These are phyloP conservation scores for Claviceps cyperi DNA, from an alignment of 2,329 filamentous ascomycete genomes.

Conservation along the genomic window DNA sequence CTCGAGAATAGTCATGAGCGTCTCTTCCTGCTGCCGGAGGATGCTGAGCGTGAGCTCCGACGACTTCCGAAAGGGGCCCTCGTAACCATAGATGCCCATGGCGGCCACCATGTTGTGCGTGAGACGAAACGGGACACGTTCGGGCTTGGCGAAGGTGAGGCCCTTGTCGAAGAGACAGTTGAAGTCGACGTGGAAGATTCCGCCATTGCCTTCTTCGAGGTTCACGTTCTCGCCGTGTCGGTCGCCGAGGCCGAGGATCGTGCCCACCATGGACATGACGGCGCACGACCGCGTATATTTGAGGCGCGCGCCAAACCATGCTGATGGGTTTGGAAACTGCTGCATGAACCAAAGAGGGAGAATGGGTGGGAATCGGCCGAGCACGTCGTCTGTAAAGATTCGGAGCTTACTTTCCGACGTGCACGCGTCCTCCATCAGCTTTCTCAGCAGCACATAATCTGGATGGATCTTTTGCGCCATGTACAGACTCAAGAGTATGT, in stretches of 20 bases:
- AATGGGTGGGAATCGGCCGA: conserved; percentile 61
- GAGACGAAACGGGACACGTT: conserved; percentile 86
- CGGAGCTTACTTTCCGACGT: conserved; percentile 42
- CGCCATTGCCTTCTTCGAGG: conserved; percentile 84
- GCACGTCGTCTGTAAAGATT: conserved; percentile 54
- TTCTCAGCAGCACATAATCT: conserved; percentile 54
- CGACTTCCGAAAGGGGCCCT: conserved; percentile 81
- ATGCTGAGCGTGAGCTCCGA: conserved; percentile 79
- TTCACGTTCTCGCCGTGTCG: conserved; percentile 95
- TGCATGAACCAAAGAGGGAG: conserved; percentile 93
- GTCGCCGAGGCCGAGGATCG: conserved; percentile 84
- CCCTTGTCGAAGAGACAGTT: conserved; percentile 99
- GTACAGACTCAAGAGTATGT: conserved; percentile 73
- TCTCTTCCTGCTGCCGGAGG: conserved; percentile 83
- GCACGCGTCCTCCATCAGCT: conserved; percentile 49
- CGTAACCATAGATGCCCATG: conserved; percentile 88
- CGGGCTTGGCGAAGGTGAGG: conserved; percentile 84
- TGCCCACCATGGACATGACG: conserved; percentile 99
- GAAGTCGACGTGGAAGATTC: conserved; percentile 96
- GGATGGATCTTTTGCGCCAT: conserved; percentile 54
- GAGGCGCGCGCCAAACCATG: conserved; percentile 81
- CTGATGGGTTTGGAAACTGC: conserved; percentile 81
- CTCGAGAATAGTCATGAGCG: conserved; percentile 91
- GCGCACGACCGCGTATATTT: conserved; percentile 87
- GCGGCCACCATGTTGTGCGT: conserved; percentile 98